Evolutionary conservation across 1,284 basidiomycete species (phyloP).

Genomic region (Pyrrhoderma noxium): DNA sequence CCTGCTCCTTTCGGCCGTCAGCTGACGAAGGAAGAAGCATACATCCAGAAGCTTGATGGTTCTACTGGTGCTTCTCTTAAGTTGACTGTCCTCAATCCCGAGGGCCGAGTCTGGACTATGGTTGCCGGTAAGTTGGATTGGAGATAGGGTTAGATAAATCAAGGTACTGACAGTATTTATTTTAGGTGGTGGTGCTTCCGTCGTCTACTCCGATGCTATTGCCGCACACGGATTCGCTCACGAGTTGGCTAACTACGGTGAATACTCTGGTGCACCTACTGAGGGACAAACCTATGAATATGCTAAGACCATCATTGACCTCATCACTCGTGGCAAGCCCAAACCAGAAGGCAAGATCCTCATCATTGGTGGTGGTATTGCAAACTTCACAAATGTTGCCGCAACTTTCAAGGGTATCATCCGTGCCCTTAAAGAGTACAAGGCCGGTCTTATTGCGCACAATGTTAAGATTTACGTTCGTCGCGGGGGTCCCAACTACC

Average conservation of each 20-base stretch:
- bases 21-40: conserved; percentile 97
- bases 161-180: not conserved
- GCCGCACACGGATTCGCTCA: conserved; percentile 94
- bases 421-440: conserved; percentile 91
- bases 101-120: conserved; percentile 99
- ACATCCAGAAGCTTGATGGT: conserved; percentile 96
- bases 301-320: conserved; percentile 96
- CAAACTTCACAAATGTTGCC: conserved; percentile 99
- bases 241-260: conserved; percentile 99
- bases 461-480: conserved; percentile 92
- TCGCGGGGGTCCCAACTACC: conserved; percentile 99
- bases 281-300: conserved; percentile 99
- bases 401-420: conserved; percentile 99
- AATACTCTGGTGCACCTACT: conserved; percentile 98
- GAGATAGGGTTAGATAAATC: not conserved
- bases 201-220: conserved; percentile 93
- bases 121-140: conserved; percentile 68
- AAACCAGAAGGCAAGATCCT: conserved; percentile 91
- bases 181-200: conserved; percentile 52
- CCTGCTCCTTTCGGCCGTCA: conserved; percentile 97
- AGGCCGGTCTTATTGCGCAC: conserved; percentile 78
- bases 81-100: conserved; percentile 91
- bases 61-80: conserved; percentile 98
- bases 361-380: conserved; percentile 99
- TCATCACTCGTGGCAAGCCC: conserved; percentile 88